Evolutionary conservation across 176 grass and related monocot genomes (phyloP).

Genomic region (Oryza coarctata): DNA sequence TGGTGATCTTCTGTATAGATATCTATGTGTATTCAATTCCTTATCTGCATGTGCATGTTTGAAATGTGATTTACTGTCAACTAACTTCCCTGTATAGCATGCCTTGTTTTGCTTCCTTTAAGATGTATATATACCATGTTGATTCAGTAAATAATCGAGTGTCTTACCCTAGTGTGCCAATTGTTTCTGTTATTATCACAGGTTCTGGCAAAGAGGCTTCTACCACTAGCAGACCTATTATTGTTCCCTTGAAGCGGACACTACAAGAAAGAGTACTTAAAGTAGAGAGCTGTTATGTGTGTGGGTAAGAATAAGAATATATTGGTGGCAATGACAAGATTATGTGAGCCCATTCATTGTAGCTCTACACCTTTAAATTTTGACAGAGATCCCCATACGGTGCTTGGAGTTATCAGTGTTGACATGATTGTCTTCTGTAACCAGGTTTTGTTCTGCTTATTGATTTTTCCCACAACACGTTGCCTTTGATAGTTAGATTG

Average conservation of each 20-base stretch:
- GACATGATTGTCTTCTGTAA: slow-evolving; percentile 71
- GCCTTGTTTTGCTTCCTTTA: slow-evolving; percentile 6
- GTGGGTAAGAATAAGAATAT: slow-evolving; percentile 55
- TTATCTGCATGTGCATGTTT: neutral
- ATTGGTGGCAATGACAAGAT: slow-evolving; percentile 22
- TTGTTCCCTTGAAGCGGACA: slow-evolving; percentile 50
- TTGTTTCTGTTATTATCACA: slow-evolving; percentile 15
- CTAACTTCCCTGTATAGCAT: neutral
- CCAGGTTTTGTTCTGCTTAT: slow-evolving; percentile 50
- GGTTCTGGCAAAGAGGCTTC: slow-evolving; percentile 31
- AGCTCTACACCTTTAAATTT: slow-evolving; percentile 30
- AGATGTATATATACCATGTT: slow-evolving; percentile 4
- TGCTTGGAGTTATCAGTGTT: slow-evolving; percentile 31
- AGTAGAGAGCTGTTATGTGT: slow-evolving; percentile 52
- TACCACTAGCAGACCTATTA: slow-evolving; percentile 10
- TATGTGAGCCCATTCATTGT: slow-evolving; percentile 34
- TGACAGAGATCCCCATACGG: slow-evolving; percentile 43
- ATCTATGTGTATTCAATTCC: neutral
- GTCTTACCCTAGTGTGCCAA: slow-evolving; percentile 9
- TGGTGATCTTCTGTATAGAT: neutral
- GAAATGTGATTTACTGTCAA: neutral
- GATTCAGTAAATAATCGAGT: slow-evolving; percentile 25
- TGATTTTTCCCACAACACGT: slow-evolving; percentile 5
- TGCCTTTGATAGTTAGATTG: slow-evolving; percentile 11
- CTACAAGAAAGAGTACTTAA: slow-evolving; percentile 50